Percentiles rank a stretch among this genome's conserved stretches.
Conservation (phyloP, 371 early-diverging fungal genomes). For the Actinomortierella ambigua region DNA sequence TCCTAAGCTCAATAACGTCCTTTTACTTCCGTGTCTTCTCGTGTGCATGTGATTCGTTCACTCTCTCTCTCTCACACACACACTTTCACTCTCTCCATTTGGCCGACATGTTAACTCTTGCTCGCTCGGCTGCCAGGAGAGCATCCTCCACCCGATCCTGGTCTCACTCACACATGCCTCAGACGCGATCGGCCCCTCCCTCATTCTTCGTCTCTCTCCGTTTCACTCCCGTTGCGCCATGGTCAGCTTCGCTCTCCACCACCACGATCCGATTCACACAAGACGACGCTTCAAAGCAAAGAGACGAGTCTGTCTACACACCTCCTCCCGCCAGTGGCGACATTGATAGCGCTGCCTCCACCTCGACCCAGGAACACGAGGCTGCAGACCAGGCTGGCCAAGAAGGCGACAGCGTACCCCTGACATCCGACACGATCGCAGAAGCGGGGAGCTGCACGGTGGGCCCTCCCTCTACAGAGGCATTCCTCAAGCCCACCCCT, state of each 20-base stretch:
- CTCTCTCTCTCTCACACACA: background rate
- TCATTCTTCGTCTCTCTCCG: background rate
- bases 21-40: no score
- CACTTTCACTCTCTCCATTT: background rate
- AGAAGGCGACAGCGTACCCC: constrained; percentile 12
- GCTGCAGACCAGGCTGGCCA: background rate
- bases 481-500: constrained; percentile 43
- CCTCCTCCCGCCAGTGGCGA: no score
- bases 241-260: background rate
- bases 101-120: no score
- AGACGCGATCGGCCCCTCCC: background rate
- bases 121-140: no score
- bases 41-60: no score
- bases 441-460: constrained; percentile 22
- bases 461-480: constrained; percentile 29
- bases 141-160: no score
- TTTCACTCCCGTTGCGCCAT: background rate
- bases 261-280: background rate
- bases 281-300: no score
- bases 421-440: constrained; percentile 19
- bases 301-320: no score
- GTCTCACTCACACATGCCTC: no score
- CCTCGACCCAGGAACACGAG: no score
- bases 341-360: background rate
- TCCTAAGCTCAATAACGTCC: no score